Evolutionary conservation across 2,329 filamentous ascomycete species (phyloP), one percentile per base, ranked within the genome.

Genomic region (Trichoderma aggressivum): DNA sequence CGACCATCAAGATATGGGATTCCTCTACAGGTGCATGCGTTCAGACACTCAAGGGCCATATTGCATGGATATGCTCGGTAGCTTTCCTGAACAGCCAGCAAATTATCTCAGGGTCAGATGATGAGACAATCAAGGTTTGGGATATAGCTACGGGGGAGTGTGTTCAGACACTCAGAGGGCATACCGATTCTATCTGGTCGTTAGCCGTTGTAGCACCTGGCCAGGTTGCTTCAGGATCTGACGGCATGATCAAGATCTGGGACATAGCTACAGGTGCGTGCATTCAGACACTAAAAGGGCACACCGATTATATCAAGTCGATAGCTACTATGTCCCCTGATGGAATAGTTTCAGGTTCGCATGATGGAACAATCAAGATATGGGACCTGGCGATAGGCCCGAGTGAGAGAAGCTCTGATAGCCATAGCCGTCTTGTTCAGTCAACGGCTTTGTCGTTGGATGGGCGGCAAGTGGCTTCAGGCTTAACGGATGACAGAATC

Each of bases 1-100:
- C 3, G 5, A 69, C 66, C n/a, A 53, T 69, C 14, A 60, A 58
- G 28, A 28, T 72, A 24, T 72, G 66, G 66, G 47, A 72, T 53
- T 4, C 18, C n/a, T 3, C n/a, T 28, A 61, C 36, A 5, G 56
- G 56, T 12, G 14, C 7, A 4, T 53, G 30, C 12, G 2, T n/a
- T 10, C 56, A 53, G 3, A 69, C 58, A 24, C 66, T 71, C 16
- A 21, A 60, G 11, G 70, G 63, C 30, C 71, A 72, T 39, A 7
- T 5, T 16, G 8, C 26, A 8, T 39, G 36, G 36, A 39, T 39
- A 39, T 39, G 36, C 36, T 55, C 53, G 11, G 26, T 68, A 11
- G 14, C 14, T 14, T 24, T 64, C 16, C 34, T 30, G 7, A 26
- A 7, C n/a, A 26, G n/a, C 32, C 26, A 28, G 55, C 26, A 12